Base-by-base conservation (phyloP, 73 alveolate species). In the Tetrahymena borealis region DNA sequence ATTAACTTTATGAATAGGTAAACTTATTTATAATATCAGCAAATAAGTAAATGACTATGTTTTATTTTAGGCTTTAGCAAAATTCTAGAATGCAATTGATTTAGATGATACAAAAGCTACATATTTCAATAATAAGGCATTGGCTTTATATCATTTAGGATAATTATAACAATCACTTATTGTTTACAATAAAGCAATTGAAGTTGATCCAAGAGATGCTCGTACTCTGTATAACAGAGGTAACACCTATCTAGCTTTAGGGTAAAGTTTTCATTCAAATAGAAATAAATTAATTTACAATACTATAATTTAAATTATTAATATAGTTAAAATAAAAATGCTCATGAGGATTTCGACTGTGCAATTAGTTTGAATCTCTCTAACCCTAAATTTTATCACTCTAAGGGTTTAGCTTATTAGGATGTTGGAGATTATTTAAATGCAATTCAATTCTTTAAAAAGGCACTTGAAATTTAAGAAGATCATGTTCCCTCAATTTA, bases 391-490 rank as follows among this genome's bases (percentile, higher is more conserved):
- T 97, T 96, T 78, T 97, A 94, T 94, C 99, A 97, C 79, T 92
- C 98, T 9, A 97, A 97, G 94, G 99, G 99, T 24, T 94, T 97
- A 12, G 98, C 99, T 18, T 97, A 92, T 92, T 96, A 97, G 85
- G 97, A 97, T 93, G 40, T 78, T 6, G 95, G 93, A 90, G 94
- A 91, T 33, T 95, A 94, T 90, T 92, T 91, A 28, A 90, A 91
- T 78, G 99, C 99, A 28, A 97, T 97, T 28, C 93, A 97, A 91
- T 96, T 96, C 97, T 97, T 93, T 91, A 93, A 97, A 90, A 93
- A 94, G 38, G 99, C 98, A 2, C 91, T 97, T 31, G 90, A 90
- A 15, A 90, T 95, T 15, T 90, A 94, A 13, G 95, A 92, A 0
- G 94, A 94, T 78, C 97, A 95, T 90, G 96, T 95, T 28, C 96